Conservation (phyloP, 176 grass and related monocot genomes). For the Guadua angustifolia region DNA sequence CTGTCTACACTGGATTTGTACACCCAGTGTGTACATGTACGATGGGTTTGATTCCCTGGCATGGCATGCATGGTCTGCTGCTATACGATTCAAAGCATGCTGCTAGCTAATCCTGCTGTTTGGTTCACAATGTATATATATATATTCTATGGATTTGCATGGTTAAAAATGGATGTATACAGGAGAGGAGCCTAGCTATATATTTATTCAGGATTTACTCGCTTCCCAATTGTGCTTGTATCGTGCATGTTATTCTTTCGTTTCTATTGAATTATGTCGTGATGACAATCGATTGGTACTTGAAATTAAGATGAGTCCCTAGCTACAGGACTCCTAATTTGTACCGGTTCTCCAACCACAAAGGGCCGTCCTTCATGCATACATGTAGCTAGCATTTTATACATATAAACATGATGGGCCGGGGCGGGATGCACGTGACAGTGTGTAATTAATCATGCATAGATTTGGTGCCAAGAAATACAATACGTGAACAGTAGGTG, state of each 20-base stretch:
- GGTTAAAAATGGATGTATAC: background rate
- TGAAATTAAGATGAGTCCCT: background rate
- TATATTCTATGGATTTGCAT: background rate
- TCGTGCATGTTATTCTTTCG: background rate
- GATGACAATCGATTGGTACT: background rate
- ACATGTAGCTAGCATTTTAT: constrained; percentile 1
- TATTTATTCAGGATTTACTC: background rate
- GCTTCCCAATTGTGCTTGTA: background rate
- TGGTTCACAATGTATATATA: too few species aligned
- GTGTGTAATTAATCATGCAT: background rate
- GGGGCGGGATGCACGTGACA: background rate
- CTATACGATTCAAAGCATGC: background rate
- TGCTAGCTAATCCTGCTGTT: background rate
- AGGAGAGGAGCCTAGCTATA: background rate
- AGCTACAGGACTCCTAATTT: background rate
- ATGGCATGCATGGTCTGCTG: too few species aligned
- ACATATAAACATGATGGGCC: too few species aligned
- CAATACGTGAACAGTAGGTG: background rate
- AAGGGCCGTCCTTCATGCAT: background rate
- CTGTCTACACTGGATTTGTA: background rate
- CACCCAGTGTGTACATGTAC: too few species aligned
- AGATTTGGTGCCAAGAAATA: background rate
- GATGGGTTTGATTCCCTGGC: too few species aligned
- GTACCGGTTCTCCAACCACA: background rate
- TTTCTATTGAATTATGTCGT: background rate